These are phyloP conservation scores for Euphorbia corollata DNA, from an alignment of 441 rosid genomes.

Conservation along the genomic window DNA sequence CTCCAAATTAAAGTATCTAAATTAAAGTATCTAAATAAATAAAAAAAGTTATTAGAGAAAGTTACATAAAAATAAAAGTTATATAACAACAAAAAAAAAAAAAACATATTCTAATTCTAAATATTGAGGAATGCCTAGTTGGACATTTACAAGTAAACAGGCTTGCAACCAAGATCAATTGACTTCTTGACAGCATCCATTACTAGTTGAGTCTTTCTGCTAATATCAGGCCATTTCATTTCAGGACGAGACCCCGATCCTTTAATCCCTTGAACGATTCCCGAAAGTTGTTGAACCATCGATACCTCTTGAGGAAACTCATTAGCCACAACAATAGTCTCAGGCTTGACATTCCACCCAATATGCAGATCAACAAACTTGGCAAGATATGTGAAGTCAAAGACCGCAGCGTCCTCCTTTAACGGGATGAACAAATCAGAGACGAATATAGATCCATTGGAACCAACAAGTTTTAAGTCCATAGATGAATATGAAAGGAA, in stretches of 20 bases:
- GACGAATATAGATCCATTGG: constrained; percentile 39
- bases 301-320: constrained; percentile 48
- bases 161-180: constrained; percentile 41
- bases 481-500: constrained; percentile 39
- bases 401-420: constrained; percentile 40
- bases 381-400: constrained; percentile 35
- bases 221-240: constrained; percentile 42
- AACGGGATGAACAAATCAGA: constrained; percentile 48
- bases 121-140: too few species aligned
- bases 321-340: constrained; percentile 30
- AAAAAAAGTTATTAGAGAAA: too few species aligned
- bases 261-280: constrained; percentile 31
- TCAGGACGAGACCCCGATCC: constrained; percentile 27
- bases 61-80: too few species aligned
- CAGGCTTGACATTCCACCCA: constrained; percentile 54
- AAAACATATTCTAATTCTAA: too few species aligned
- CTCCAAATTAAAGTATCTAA: too few species aligned
- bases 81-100: too few species aligned
- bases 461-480: constrained; percentile 39
- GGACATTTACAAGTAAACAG: constrained; percentile 28
- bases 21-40: too few species aligned
- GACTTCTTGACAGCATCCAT: constrained; percentile 55
- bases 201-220: constrained; percentile 53
- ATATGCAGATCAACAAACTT: constrained; percentile 42
- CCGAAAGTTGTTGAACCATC: constrained; percentile 45